Evolutionary conservation across 164 flowering plant genomes (phyloP), one percentile per base, ranked within the genome.

Genomic region (Houttuynia cordata): DNA sequence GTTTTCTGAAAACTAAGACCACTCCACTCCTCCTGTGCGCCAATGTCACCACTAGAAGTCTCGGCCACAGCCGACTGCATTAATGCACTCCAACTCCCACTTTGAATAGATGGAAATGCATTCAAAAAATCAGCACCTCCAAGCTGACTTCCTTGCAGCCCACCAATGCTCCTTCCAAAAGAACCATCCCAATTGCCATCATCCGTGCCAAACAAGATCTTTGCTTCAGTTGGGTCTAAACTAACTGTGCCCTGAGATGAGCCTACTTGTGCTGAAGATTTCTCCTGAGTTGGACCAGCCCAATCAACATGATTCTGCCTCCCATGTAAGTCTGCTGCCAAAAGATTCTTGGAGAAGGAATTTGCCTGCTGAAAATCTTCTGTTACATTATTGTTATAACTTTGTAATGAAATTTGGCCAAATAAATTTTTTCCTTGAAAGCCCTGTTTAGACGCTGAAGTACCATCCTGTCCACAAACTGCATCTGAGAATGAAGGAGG

Each of bases 1-100:
- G 75, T 73, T 67, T 76, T 81, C 67, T 79, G 92, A 64, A 73
- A 78, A 68, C 81, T 80, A 68, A 87, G 72, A 50, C 95, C 88
- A 82, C 83, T 85, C 97, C 87, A 85, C 62, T 82, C 88, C 59
- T 85, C 93, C 68, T 83, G 93, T 54, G 67, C 0, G 64, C 85
- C 94, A 17, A 80, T 75, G 57, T 85, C 92, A 68, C 78, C 73
- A 67, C 87, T 82, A 34, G 96, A 85, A 59, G 96, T 64, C 76
- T 88, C 98, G 56, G 83, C 93, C 14, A 87, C 83, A 67, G 96
- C 96, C 67, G 98, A 88, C 73, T 88, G 96, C 95, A 88, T 91
- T 30, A 91, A 86, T 53, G 97, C 97, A 76, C 96, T 91, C 94
- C 94, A 88, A 58, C 84, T 84, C 54, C 93, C 95, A 79, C 90